phyloP scores from a whole-genome alignment of 352 stramenopile species.

The Pythium aquatile region DNA sequence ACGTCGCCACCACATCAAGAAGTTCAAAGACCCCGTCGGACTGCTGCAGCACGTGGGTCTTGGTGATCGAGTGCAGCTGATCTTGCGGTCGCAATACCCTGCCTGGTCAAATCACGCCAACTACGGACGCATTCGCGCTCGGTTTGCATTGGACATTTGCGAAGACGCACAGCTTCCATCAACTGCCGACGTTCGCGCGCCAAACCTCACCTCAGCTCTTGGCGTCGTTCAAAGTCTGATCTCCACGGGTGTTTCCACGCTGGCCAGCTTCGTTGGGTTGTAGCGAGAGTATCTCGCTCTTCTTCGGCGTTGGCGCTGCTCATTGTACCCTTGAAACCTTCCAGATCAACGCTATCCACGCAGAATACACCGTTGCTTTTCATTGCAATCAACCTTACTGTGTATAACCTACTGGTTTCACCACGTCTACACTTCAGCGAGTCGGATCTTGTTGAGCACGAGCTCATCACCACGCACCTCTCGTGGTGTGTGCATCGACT shows the following conservation, averaged over 20 bases:
- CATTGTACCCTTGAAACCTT: too few relatives aligned
- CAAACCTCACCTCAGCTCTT: not conserved
- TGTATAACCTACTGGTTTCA: too few relatives aligned
- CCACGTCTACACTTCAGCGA: slow-evolving; percentile 16
- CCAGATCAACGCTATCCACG: too few relatives aligned
- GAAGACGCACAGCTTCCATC: slow-evolving; percentile 17
- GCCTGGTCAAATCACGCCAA: slow-evolving; percentile 67
- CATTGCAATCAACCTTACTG: too few relatives aligned
- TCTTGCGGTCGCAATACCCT: slow-evolving; percentile 57
- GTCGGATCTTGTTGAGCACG: slow-evolving; percentile 22
- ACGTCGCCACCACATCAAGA: slow-evolving; percentile 60
- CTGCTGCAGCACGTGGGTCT: slow-evolving; percentile 43
- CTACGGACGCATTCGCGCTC: slow-evolving; percentile 47
- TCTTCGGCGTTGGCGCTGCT: too few relatives aligned
- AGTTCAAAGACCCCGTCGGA: slow-evolving; percentile 31
- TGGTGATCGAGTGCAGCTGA: slow-evolving; percentile 48
- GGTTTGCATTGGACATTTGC: slow-evolving; percentile 19
- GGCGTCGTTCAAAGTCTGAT: not conserved
- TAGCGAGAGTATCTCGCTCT: too few relatives aligned
- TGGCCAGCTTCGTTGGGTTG: not conserved
- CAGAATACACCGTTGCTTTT: too few relatives aligned
- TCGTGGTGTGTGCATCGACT: slow-evolving; percentile 28
- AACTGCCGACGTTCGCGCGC: not conserved
- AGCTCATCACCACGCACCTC: slow-evolving; percentile 13
- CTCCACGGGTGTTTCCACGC: not conserved